These are phyloP conservation scores for Sequoia sempervirens DNA, from an alignment of 75 land plant species.

Conservation along the genomic window DNA sequence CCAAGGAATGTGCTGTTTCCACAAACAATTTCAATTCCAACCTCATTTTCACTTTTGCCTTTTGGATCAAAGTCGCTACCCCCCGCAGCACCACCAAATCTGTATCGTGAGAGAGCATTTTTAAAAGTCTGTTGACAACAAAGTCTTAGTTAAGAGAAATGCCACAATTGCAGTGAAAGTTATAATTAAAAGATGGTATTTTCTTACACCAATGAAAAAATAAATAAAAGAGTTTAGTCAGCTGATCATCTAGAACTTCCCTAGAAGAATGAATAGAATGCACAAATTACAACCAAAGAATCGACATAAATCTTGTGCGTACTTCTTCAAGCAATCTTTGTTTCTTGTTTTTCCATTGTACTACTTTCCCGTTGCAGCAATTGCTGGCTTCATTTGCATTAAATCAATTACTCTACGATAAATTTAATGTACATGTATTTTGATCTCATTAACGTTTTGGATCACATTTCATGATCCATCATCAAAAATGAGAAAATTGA, in stretches of 20 bases:
- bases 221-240: neutral
- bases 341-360: neutral
- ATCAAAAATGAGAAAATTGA: too few species aligned
- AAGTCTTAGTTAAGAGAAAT: neutral
- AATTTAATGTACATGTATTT: too few species aligned
- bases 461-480: too few species aligned
- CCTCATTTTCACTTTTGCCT: conserved; percentile 99
- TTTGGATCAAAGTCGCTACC: conserved; percentile 99
- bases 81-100: conserved; percentile 92
- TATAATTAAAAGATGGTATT: neutral
- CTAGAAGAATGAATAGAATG: neutral
- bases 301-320: neutral
- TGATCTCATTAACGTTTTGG: too few species aligned
- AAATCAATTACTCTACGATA: neutral
- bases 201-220: neutral
- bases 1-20: neutral
- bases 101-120: conserved; percentile 88
- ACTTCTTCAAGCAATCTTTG: neutral
- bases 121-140: conserved; percentile 68
- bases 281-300: neutral
- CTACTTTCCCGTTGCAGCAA: neutral
- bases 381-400: neutral
- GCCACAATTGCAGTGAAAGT: neutral
- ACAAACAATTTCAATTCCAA: conserved; percentile 13
- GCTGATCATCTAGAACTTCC: neutral